Base-by-base conservation (phyloP, 495 filamentous ascomycete genomes). In the Xylaria longipes region DNA sequence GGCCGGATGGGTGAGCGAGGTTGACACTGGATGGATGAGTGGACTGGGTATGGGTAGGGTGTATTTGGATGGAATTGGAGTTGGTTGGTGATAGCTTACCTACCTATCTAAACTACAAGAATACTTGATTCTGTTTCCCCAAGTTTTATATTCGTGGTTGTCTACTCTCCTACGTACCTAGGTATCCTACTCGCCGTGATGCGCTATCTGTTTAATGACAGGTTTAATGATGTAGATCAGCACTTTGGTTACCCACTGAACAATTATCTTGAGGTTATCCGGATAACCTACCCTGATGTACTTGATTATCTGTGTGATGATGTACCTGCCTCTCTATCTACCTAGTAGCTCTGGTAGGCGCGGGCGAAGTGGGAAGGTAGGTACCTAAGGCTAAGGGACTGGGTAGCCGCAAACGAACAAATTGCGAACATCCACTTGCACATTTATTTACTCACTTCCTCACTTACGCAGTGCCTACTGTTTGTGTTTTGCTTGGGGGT, bases 221-320 rank as follows among this genome's bases (percentile, higher is more conserved):
- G n/a, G n/a, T 15, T 31, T 12, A 5, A 12, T 31, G 3, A 15
- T 29, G 14, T 17, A 15, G 52, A 56, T 56, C 12, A 56, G 57
- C 39, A 8, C 20, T 61, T 25, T 8, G 33, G 57, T 37, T 61
- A 37, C 33, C 22, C n/a, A n/a, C n/a, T n/a, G n/a, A n/a, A n/a
- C n/a, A 27, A 37, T 63, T 39, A 63, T 45, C 57, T 33, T 11
- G 57, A 37, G 5, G 57, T 60, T 60, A 60, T 60, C 57, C 33
- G 33, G 31, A 60, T n/a, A 60, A 60, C 31, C 57, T 60, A 60
- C 57, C 57, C 57, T 60, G 27, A 17, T 15, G 27, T 6, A 17
- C 27, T 31, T 56, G 52, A 56, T 56, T 56, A 31, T 56, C 52
- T 50, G 22, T 3, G 50, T 54, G 22, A 56, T 15, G 5, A 0